Conservation (phyloP, 148 eudicot genomes). For the Cornus florida region DNA sequence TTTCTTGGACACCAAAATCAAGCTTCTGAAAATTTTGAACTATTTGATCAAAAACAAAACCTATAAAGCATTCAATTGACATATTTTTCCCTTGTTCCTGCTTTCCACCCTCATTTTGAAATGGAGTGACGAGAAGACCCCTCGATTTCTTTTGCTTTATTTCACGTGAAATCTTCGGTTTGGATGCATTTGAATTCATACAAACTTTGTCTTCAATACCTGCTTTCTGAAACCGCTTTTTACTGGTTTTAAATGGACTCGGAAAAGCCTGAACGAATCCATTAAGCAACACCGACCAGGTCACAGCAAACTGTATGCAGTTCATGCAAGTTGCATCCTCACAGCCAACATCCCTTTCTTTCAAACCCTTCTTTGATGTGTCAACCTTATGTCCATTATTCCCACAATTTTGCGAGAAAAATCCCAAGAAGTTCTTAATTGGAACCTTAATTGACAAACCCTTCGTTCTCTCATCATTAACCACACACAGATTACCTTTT, state of each 20-base stretch:
- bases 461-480: slow-evolving; percentile 56
- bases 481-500: slow-evolving; percentile 22
- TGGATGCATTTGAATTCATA: slow-evolving; percentile 24
- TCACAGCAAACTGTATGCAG: slow-evolving; percentile 78
- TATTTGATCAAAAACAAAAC: slow-evolving; percentile 62
- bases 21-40: slow-evolving; percentile 61
- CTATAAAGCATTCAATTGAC: slow-evolving; percentile 63
- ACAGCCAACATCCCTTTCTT: slow-evolving; percentile 34
- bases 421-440: slow-evolving; percentile 48
- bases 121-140: slow-evolving; percentile 29
- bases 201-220: slow-evolving; percentile 33
- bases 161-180: slow-evolving; percentile 31
- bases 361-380: slow-evolving; percentile 32
- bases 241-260: slow-evolving; percentile 50
- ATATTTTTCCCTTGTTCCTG: slow-evolving; percentile 46
- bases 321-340: slow-evolving; percentile 60
- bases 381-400: slow-evolving; percentile 34
- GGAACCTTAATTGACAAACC: slow-evolving; percentile 56
- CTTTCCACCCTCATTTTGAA: slow-evolving; percentile 34
- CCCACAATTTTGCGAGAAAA: slow-evolving; percentile 39
- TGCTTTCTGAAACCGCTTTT: slow-evolving; percentile 48
- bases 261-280: slow-evolving; percentile 73
- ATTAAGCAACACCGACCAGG: slow-evolving; percentile 67
- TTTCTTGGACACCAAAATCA: slow-evolving; percentile 46
- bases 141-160: slow-evolving; percentile 36